phyloP scores from a whole-genome alignment of 2,329 filamentous ascomycete genomes.

The Fusarium secorum region DNA sequence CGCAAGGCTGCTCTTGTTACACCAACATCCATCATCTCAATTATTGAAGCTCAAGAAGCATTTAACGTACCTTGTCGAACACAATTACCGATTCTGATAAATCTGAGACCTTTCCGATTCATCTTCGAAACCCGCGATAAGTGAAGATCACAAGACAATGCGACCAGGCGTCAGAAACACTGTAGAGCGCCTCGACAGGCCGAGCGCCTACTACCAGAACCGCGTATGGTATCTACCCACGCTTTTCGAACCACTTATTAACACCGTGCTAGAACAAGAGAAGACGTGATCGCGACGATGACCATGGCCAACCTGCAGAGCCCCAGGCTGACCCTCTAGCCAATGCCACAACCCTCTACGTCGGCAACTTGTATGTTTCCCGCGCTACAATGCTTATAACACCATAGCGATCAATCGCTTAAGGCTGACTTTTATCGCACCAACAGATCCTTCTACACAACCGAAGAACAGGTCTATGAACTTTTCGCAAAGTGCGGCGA shows the following conservation, averaged over 20 bases:
- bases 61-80: neutral
- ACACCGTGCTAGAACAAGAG: constrained; percentile 69
- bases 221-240: constrained; percentile 65
- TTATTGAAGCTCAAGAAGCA: neutral
- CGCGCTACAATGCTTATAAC: neutral
- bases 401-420: neutral
- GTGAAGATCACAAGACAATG: constrained; percentile 48
- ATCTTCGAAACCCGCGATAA: neutral
- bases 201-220: constrained; percentile 90
- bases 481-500: constrained; percentile 96
- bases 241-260: neutral
- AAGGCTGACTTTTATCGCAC: constrained; percentile 25
- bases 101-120: neutral
- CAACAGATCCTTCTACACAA: constrained; percentile 90
- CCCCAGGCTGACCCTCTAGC: constrained; percentile 72
- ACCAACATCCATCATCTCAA: constrained; percentile 20
- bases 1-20: constrained; percentile 24
- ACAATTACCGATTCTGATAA: neutral
- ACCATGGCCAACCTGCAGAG: constrained; percentile 61
- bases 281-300: constrained; percentile 68
- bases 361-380: constrained; percentile 81
- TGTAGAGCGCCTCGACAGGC: constrained; percentile 90
- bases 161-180: constrained; percentile 66
- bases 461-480: constrained; percentile 98
- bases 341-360: constrained; percentile 93